Conservation (phyloP, 257 asterid species). For the Anisodus tanguticus region DNA sequence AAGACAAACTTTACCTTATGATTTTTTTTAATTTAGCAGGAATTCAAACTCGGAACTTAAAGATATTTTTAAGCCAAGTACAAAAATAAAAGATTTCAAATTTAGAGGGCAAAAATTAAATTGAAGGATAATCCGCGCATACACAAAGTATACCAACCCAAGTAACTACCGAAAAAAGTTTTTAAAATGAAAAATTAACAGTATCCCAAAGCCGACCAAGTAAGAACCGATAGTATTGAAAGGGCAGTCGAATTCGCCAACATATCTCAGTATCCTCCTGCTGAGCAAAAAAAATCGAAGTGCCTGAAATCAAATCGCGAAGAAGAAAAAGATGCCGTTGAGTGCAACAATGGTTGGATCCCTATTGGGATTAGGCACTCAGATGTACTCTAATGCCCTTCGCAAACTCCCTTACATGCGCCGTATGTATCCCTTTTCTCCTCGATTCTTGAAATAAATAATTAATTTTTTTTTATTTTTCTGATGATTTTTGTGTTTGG, state of each 20-base stretch:
- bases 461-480: background rate
- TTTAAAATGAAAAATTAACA: background rate
- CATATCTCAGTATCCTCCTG: background rate
- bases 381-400: constrained; percentile 97
- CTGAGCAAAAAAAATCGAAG: background rate
- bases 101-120: too few species aligned
- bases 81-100: too few species aligned
- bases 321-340: constrained; percentile 58
- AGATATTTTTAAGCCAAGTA: too few species aligned
- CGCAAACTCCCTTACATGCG: constrained; percentile 99
- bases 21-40: too few species aligned
- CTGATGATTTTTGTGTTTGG: background rate
- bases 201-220: background rate
- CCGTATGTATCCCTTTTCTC: constrained; percentile 50
- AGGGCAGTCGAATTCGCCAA: background rate
- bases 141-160: too few species aligned
- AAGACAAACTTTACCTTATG: too few species aligned
- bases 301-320: background rate
- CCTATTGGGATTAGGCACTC: constrained; percentile 82
- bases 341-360: constrained; percentile 89
- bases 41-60: too few species aligned
- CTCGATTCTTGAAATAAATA: background rate
- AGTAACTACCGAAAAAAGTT: background rate
- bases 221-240: background rate
- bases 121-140: too few species aligned